Evolutionary conservation across 1,284 basidiomycete species (phyloP), one percentile per base, ranked within the genome.

Genomic region (Trametes polyzona): DNA sequence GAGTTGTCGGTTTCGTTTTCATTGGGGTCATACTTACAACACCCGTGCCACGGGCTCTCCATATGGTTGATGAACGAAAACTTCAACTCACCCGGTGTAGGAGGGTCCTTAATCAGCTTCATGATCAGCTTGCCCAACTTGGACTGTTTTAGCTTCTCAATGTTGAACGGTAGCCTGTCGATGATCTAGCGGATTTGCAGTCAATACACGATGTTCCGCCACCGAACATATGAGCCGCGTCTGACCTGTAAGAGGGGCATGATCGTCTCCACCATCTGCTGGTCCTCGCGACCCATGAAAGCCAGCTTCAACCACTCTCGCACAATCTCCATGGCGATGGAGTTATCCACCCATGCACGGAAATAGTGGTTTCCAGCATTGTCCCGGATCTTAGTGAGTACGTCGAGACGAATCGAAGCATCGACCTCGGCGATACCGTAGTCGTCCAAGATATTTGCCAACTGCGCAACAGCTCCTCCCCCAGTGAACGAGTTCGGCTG

Each of bases 221-320:
- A 16, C 7, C 19, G 24, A 14, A 5, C 27, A n/a, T 14, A 3
- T 1, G 10, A 37, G 5, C 5, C 17, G 32, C 17, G 41, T 83
- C 90, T 78, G 74, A 92, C 90, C 74, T 92, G 89, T 50, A 93
- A 74, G 62, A 92, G 75, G 21, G 90, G 90, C 90, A 93, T 93
- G 57, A 88, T 84, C 14, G 85, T 92, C 68, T 90, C 87, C 52
- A 83, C 80, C 61, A 86, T 71, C 59, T 79, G 74, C 54, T 74
- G 78, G 61, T 86, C 87, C 44, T 72, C 75, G 64, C 83, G 84
- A 32, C 80, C 81, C 19, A 74, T 72, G 58, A 80, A 79, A 40
- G 83, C 86, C 4, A 85, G 77, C 73, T 87, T 90, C 57, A 93
- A 74, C 90, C 90, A 93, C 64, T 90, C 88, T 54, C 87, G 79